Percentiles rank a stretch among this genome's conserved stretches.
phyloP scores from a whole-genome alignment of 1,284 basidiomycete genomes.

The Melampsora larici-populina region DNA sequence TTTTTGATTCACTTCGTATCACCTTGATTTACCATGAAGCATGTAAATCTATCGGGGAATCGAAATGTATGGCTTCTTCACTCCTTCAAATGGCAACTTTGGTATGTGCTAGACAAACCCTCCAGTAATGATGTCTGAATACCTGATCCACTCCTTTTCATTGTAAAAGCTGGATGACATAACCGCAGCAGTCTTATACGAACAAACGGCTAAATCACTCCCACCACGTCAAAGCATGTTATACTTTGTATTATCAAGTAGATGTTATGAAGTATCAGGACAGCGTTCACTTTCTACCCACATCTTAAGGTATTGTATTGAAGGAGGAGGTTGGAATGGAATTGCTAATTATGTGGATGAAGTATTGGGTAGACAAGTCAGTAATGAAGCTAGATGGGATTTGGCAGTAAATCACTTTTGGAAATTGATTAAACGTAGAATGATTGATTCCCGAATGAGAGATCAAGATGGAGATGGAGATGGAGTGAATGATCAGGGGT shows the following conservation, averaged over 20 bases:
- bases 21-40: slow-evolving; percentile 31
- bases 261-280: slow-evolving; percentile 10
- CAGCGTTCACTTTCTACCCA: slow-evolving; percentile 20
- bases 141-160: neutral
- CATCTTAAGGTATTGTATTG: neutral
- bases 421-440: slow-evolving; percentile 22
- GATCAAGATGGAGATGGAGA: neutral
- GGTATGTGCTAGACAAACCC: slow-evolving; percentile 20
- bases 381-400: neutral
- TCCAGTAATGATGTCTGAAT: too few relatives aligned
- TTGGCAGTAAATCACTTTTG: slow-evolving; percentile 10
- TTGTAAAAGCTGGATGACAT: slow-evolving; percentile 19
- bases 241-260: slow-evolving; percentile 15
- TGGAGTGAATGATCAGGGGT: slow-evolving; percentile 13
- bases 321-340: slow-evolving; percentile 13
- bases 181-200: slow-evolving; percentile 32
- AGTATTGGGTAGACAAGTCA: neutral
- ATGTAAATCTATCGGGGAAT: slow-evolving; percentile 23
- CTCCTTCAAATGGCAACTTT: slow-evolving; percentile 17
- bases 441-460: neutral
- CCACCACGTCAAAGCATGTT: slow-evolving; percentile 8
- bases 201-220: slow-evolving; percentile 15
- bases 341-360: slow-evolving; percentile 22
- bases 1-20: slow-evolving; percentile 11
- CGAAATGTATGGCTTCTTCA: slow-evolving; percentile 4